Evolutionary conservation across 129 eudicot genomes (phyloP).

Genomic region (Tanacetum coccineum): DNA sequence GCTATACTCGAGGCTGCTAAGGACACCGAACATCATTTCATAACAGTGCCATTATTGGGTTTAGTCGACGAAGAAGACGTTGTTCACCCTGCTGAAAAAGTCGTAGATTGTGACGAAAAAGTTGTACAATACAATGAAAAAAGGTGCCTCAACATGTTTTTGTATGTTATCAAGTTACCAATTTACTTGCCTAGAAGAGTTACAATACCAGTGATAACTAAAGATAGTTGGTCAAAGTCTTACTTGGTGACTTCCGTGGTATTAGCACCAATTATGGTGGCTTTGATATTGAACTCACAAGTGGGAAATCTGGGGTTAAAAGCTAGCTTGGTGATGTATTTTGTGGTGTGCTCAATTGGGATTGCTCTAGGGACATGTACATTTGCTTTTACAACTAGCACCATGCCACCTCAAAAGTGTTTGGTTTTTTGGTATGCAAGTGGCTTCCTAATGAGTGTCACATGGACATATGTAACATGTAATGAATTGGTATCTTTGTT

Average conservation of each 20-base stretch:
- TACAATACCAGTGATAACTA: conserved; percentile 59
- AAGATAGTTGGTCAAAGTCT: conserved; percentile 64
- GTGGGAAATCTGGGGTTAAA: conserved; percentile 17
- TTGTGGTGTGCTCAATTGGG: conserved; percentile 36
- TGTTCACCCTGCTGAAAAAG: conserved; percentile 19
- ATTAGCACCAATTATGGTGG: conserved; percentile 55
- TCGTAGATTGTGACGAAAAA: conserved; percentile 18
- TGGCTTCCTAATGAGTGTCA: conserved; percentile 64
- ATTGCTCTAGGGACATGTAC: conserved; percentile 40
- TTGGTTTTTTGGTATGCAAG: conserved; percentile 51
- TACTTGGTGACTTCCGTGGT: conserved; percentile 41
- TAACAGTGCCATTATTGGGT: conserved; percentile 37
- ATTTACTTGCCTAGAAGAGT: conserved; percentile 61
- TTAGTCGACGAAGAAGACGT: conserved; percentile 43
- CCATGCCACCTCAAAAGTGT: conserved; percentile 47
- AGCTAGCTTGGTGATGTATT: conserved; percentile 26
- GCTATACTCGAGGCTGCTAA: not conserved
- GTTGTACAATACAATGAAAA: not conserved
- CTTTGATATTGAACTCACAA: conserved; percentile 41
- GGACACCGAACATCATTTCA: not conserved
- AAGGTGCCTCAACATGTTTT: conserved; percentile 12
- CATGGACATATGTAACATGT: conserved; percentile 62
- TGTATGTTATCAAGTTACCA: conserved; percentile 42
- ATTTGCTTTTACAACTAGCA: conserved; percentile 33
- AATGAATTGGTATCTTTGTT: conserved; percentile 59